A percentile compares a stretch with the other conserved stretches of the same genome.
phyloP scores from a whole-genome alignment of 768 basidiomycete genomes.

The Boletus patriciae region DNA sequence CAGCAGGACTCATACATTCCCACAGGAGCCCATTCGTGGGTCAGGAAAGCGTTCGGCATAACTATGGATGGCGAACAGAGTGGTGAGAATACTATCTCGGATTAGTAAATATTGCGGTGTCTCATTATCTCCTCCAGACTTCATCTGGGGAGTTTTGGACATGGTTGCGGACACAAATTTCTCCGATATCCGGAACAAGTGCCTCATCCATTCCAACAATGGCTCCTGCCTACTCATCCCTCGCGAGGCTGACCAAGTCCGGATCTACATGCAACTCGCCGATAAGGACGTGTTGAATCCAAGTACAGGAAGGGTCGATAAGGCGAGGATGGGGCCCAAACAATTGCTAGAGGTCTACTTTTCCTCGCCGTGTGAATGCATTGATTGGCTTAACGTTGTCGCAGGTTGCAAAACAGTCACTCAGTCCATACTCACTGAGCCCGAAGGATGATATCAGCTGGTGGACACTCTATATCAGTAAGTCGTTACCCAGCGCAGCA shows the following conservation, averaged over 20 bases:
- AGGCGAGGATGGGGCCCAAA: conserved; percentile 38
- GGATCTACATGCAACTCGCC: conserved; percentile 53
- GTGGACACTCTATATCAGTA: conserved; percentile 54
- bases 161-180: conserved; percentile 50
- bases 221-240: conserved; percentile 55
- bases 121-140: conserved; percentile 28
- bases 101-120: background rate
- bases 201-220: conserved; percentile 50
- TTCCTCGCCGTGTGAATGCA: background rate
- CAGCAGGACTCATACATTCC: background rate
- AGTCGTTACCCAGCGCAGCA: conserved; percentile 4
- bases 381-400: background rate
- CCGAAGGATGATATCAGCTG: conserved; percentile 39
- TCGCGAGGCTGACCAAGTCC: conserved; percentile 46
- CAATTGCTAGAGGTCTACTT: conserved; percentile 39
- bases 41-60: conserved; percentile 64
- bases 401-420: conserved; percentile 41
- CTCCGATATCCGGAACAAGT: conserved; percentile 51
- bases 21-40: conserved; percentile 80
- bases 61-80: conserved; percentile 75
- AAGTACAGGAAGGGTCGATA: conserved; percentile 43
- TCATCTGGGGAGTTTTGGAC: conserved; percentile 48
- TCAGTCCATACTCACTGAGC: conserved; percentile 41
- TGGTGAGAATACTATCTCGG: conserved; percentile 24
- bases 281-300: conserved; percentile 40